Evolutionary conservation across 208 protist genomes (phyloP), one percentile per base, ranked within the genome.

Genomic region (Entamoeba nuttalli): DNA sequence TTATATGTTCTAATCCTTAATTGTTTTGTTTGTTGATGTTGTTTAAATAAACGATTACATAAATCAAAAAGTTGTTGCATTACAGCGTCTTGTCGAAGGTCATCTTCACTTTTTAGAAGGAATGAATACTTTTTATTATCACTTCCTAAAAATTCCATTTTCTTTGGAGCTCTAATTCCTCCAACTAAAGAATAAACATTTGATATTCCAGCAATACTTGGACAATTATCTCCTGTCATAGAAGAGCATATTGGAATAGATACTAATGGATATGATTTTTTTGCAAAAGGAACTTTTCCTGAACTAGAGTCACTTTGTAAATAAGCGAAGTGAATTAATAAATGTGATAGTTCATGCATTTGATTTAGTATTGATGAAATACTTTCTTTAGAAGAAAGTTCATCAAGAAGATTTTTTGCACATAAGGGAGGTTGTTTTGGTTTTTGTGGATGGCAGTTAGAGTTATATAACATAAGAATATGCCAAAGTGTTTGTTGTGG

Each of bases 21-120:
- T 14, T 96, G 5, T 55, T 93, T 14, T 17, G 44, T 95, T 19
- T 41, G 19, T 17, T 11, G 94, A 14, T 51, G 11, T 51, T 93
- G 35, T 5, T 25, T 19, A 21, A 96, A 94, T 14, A 96, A 17
- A 15, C n/a, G 30, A 94, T 96, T 96, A 25, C 95, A 48, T n/a
- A 96, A 62, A 21, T 94, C 71, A 19, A 96, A 94, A 2, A 96
- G 25, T 41, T 96, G 95, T 95, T 96, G 95, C 25, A 96, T 95
- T n/a, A 95, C 35, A 41, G 95, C 95, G 7, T 96, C 95, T 52
- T 96, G 95, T 9, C 95, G 95, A 7, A 96, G 15, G 5, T 96
- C 95, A 94, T 96, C 95, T 41, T 96, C 51, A 14, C 93, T 94
- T 52, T 96, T 96, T 25, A 96, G 4, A 4, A 96, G 51, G 11